Evolutionary conservation across 345 rosid species (phyloP).

Genomic region (Camelina hispida): DNA sequence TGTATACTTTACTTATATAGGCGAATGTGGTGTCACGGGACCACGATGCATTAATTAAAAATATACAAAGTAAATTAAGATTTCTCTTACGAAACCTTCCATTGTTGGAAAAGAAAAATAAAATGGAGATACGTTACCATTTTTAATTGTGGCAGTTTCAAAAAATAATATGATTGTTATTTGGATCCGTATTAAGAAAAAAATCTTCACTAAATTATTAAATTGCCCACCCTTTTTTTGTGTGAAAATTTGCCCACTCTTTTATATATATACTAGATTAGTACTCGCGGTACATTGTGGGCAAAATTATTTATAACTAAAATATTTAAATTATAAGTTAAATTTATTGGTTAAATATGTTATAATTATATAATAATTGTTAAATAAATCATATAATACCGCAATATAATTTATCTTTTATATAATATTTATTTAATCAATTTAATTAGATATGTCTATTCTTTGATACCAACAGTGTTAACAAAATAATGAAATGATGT

Average conservation of each 20-base stretch:
- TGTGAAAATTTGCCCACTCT: neutral
- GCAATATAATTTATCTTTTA: too few relatives aligned
- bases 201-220: neutral
- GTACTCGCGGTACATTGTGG: too few relatives aligned
- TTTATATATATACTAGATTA: too few relatives aligned
- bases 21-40: neutral
- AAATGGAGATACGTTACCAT: conserved; percentile 30
- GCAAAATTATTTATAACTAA: too few relatives aligned
- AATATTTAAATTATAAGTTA: too few relatives aligned
- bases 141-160: neutral
- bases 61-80: neutral
- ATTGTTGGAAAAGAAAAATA: neutral
- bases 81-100: conserved; percentile 1
- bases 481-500: too few relatives aligned
- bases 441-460: too few relatives aligned
- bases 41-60: conserved; percentile 7
- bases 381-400: too few relatives aligned
- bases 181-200: conserved; percentile 10
- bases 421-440: too few relatives aligned
- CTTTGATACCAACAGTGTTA: too few relatives aligned
- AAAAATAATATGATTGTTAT: neutral
- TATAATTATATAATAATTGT: too few relatives aligned
- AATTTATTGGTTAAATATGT: too few relatives aligned
- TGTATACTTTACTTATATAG: conserved; percentile 15
- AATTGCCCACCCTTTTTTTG: neutral